Evolutionary conservation across 2,329 filamentous ascomycete species (phyloP), one percentile per base, ranked within the genome.

Genomic region (Chalara sp.): DNA sequence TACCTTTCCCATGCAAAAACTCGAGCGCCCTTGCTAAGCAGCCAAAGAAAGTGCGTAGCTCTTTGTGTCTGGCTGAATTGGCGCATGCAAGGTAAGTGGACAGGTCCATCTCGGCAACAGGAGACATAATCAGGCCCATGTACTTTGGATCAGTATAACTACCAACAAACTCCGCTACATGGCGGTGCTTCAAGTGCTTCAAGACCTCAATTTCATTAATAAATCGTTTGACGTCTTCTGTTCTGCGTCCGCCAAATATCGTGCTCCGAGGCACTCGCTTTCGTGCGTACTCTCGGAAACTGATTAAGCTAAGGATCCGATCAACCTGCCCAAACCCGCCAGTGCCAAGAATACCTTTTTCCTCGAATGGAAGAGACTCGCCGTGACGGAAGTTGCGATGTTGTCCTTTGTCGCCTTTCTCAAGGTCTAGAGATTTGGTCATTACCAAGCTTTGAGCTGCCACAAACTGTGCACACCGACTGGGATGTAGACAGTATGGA

Each of bases 291-390:
- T 49, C 47, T 37, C 37, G 5, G 32, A 28, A 41, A 35, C 44
- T 47, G 5, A 60, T 7, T 2, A 63, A 33, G 45, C 48, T 46
- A 5, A 59, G 5, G 3, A 65, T 58, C 28, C 46, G 55, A 12
- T 62, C 53, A 6, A 69, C 62, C 30, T 60, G 51, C 3, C 61
- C 58, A 50, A 55, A 62, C 1, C 51, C 50, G 7, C 65, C 62
- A 11, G 10, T 32, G 5, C 64, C 65, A 28, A 66, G 56, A 3
- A 44, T 52, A 6, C 49, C 53, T 8, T 53, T 54, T 4, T 54
- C 42, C 40, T 60, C 54, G 46, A 61, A 65, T 6, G 61, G 61
- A 6, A 58, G 47, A 11, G 54, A 40, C 31, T 65, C 58, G 6
- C 49, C 57, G 37, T 52, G 21, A 6, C 28, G 43, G 39, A 61